Evolutionary conservation across 441 rosid species (phyloP).

Genomic region (Populus tomentosa): DNA sequence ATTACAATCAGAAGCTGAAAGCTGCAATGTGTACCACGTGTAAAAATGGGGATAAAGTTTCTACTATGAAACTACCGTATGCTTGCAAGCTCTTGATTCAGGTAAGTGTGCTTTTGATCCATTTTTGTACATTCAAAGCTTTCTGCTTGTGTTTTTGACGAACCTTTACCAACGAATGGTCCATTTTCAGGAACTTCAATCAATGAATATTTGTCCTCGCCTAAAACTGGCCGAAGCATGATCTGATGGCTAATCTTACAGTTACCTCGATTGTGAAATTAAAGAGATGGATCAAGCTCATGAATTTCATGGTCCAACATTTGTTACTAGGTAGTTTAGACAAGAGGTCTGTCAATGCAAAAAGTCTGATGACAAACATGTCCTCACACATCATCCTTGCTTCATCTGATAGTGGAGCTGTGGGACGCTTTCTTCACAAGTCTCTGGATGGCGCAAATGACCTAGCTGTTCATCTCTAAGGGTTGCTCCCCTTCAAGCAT

Average conservation of each 20-base stretch:
- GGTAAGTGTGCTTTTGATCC: constrained; percentile 30
- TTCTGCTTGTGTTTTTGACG: not conserved
- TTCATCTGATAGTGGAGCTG: too few species aligned
- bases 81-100: constrained; percentile 96
- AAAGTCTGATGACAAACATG: too few species aligned
- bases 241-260: not conserved
- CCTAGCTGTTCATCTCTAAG: not conserved
- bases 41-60: constrained; percentile 74
- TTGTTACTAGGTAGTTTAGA: not conserved
- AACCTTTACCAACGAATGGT: not conserved
- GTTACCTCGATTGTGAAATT: not conserved
- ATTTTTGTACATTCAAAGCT: not conserved
- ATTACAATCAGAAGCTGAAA: constrained; percentile 75
- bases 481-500: too few species aligned
- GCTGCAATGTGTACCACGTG: constrained; percentile 75
- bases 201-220: constrained; percentile 84
- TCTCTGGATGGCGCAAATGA: not conserved
- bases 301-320: not conserved
- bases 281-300: not conserved
- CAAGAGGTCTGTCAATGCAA: not conserved
- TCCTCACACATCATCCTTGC: too few species aligned
- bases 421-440: too few species aligned
- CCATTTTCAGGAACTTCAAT: constrained; percentile 65
- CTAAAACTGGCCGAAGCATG: constrained; percentile 55
- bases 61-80: constrained; percentile 83